Conservation (phyloP, 495 filamentous ascomycete species). For the Amorphotheca resinae region DNA sequence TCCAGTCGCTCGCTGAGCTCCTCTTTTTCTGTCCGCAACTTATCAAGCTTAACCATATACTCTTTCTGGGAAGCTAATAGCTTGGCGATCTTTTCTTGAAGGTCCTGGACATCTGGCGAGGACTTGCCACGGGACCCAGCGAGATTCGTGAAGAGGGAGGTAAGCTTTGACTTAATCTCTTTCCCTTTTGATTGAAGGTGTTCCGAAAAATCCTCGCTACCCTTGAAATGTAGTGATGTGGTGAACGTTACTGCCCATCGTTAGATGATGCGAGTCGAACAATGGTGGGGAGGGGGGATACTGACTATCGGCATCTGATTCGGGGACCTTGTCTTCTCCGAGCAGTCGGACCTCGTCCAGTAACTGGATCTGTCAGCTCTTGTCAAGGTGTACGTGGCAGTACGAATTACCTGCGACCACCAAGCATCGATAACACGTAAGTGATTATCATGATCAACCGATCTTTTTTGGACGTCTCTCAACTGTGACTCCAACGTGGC, state of each 20-base stretch:
- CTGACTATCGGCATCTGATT: conserved; percentile 41
- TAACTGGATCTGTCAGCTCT: conserved; percentile 42
- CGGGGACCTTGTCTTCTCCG: conserved; percentile 34
- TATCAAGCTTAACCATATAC: conserved; percentile 62
- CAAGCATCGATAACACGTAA: conserved; percentile 79
- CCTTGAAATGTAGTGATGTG: conserved; percentile 50
- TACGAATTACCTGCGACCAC: conserved; percentile 68
- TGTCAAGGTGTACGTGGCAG: not conserved
- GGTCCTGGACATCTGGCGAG: conserved; percentile 51
- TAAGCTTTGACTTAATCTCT: conserved; percentile 30
- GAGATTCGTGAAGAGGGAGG: conserved; percentile 31
- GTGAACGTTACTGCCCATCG: conserved; percentile 34
- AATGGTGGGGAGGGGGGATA: conserved; percentile 20
- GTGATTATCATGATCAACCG: conserved; percentile 79
- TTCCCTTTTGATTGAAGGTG: conserved; percentile 54
- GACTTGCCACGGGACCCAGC: conserved; percentile 28
- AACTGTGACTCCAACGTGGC: conserved; percentile 61
- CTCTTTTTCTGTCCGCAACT: conserved; percentile 65
- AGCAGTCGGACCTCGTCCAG: conserved; percentile 75
- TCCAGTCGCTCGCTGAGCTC: conserved; percentile 73
- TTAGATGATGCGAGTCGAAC: not conserved
- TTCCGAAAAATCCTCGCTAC: conserved; percentile 58
- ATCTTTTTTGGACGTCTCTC: conserved; percentile 60
- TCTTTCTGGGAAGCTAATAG: conserved; percentile 73
- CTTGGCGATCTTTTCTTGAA: conserved; percentile 61